Base-by-base conservation (phyloP, 2,329 filamentous ascomycete species). In the Emmonsiellopsis sp. region DNA sequence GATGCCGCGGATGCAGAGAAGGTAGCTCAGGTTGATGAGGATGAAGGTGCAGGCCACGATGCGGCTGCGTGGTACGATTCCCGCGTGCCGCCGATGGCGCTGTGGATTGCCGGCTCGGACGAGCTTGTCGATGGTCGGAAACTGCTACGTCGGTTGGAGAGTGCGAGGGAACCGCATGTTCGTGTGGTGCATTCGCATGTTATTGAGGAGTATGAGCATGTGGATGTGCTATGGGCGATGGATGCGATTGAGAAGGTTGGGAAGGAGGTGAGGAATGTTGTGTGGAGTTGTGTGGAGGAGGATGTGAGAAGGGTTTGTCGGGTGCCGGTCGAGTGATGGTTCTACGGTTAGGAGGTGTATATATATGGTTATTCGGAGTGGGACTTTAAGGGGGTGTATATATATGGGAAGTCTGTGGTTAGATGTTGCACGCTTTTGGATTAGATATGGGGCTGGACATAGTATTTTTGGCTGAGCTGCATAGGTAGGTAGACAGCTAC, bases 181-280 rank as follows among this genome's bases (percentile, higher is more conserved):
- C 76, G 79, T 40, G 73, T 96, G 5, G 87, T 95, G 4, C 87
- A 95, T 70, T 80, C 80, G 58, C 94, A 89, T 65, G 76, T 94
- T 20, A 86, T 96, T 43, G 83, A 88, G 2, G 88, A 86, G 46
- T 95, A 95, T 67, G 92, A 96, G 72, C 92, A 97, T 70, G 78
- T 97, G 4, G 92, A 96, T 70, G 89, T 96, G 1, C 83, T 97
- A 38, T 96, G 92, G 92, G 90, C 91, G 0, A 89, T 96, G 77
- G 90, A 96, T 64, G 83, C 84, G 0, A 82, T 90, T 13, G 84
- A 92, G 47, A 81, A 92, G 67, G 87, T 96, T 0, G 93, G 91
- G 5, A 78, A 75, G 54, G 91, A 95, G 71, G 75, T 96, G 0
- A 79, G 83, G 32, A 85, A 92, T 62, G 85, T 94, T 11, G 69